Evolutionary conservation across 345 rosid species (phyloP).

Genomic region (Fremontodendron californicum): DNA sequence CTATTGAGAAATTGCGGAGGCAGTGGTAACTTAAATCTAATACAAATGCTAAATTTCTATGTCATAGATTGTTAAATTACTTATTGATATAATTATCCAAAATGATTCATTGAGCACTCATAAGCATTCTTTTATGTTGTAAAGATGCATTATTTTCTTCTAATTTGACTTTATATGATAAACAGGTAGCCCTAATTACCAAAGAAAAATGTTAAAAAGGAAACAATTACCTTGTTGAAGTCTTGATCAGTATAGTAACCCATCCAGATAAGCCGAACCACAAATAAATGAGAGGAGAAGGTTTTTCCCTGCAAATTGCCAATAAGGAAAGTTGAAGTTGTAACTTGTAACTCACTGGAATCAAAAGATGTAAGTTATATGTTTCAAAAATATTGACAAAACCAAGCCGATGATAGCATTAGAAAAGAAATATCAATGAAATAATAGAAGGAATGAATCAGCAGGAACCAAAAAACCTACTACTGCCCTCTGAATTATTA

Average conservation of each 20-base stretch:
- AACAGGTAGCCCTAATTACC: too few relatives aligned
- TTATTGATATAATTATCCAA: slow-evolving; percentile 11
- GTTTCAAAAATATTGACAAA: not conserved
- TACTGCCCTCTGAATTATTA: not conserved
- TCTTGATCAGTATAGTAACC: too few relatives aligned
- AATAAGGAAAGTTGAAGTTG: not conserved
- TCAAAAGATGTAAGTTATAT: not conserved
- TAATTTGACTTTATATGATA: not conserved
- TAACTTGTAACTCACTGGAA: not conserved
- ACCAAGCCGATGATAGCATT: not conserved
- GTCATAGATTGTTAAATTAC: slow-evolving; percentile 8
- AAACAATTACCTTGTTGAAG: not conserved
- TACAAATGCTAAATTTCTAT: slow-evolving; percentile 8
- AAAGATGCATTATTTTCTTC: not conserved
- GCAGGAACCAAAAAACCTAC: not conserved
- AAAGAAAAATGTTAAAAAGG: too few relatives aligned
- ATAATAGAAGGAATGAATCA: not conserved
- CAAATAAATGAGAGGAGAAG: too few relatives aligned
- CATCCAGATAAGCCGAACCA: not conserved
- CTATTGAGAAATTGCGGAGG: slow-evolving; percentile 13
- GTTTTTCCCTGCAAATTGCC: not conserved
- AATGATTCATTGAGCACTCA: not conserved
- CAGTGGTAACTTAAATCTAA: not conserved
- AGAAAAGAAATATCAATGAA: not conserved
- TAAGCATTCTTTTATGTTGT: not conserved